Evolutionary conservation across 176 grass and related monocot genomes (phyloP), one percentile per base, ranked within the genome.

Genomic region (Eleusine coracana): DNA sequence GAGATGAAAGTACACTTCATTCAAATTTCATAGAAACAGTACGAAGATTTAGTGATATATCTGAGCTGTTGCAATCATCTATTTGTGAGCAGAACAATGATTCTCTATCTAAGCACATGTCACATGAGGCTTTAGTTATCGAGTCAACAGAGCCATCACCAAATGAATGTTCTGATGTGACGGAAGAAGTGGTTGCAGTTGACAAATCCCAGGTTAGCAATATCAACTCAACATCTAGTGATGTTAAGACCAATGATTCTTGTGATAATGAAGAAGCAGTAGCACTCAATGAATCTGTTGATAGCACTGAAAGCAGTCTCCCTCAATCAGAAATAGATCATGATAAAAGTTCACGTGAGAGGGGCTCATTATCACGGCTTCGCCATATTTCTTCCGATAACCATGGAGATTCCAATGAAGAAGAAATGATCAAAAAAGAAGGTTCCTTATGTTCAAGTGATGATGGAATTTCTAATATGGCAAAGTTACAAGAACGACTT

Each of bases 21-120:
- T 80, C 89, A 27, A 87, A 92, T 16, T 93, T 98, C 70, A 75
- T 77, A 4, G 96, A 96, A 84, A 74, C 86, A 28, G 88, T 86
- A 68, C 78, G 40, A 44, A 92, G 85, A 58, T 84, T 98, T 39
- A 71, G 54, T 58, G 82, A 85, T 71, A 56, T 98, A 58, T 88
- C 93, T 51, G 91, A 96, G 38, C 70, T 93, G 78, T 82, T 98
- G 64, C 87, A 88, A 31, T 84, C 86, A 15, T 68, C 84, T 12
- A 67, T 86, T 21, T 83, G 38, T 37, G 78, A 80, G 44, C 41
- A 82, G 13, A 31, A 63, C 55, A 40, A 27, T 51, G 66, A 13
- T 60, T 76, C 73, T 83, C 65, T 38, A 10, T 73, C 77, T 88
- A 60, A 42, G 13, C 17, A 64, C 51, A 66, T 3, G 16, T 17